phyloP scores from a whole-genome alignment of 2,329 filamentous ascomycete species.

The Onygena corvina region DNA sequence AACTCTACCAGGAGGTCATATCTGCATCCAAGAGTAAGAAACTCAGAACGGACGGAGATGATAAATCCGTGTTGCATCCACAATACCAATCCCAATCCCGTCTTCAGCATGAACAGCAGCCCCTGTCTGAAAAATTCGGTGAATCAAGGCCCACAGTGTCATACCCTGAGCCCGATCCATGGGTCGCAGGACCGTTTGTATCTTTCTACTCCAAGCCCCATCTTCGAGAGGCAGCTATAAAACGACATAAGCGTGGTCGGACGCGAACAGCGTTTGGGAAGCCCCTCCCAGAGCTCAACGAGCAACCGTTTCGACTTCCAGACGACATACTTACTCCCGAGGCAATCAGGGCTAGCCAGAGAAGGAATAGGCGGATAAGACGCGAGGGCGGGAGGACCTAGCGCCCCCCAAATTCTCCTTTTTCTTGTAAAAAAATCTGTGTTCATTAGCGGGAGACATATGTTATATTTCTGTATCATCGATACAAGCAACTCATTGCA shows the following conservation, averaged over 20 bases:
- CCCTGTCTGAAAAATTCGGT: slow-evolving; percentile 9
- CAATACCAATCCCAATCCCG: neutral
- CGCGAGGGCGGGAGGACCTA: slow-evolving; percentile 18
- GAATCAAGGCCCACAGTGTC: slow-evolving; percentile 18
- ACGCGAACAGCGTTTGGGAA: slow-evolving; percentile 70
- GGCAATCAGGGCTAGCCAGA: slow-evolving; percentile 30
- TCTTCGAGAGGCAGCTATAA: slow-evolving; percentile 67
- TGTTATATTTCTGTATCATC: too few species aligned
- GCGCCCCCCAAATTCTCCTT: neutral
- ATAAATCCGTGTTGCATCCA: neutral
- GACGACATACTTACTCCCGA: slow-evolving; percentile 42
- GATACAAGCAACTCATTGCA: too few species aligned
- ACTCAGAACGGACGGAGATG: neutral
- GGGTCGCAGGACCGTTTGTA: slow-evolving; percentile 51
- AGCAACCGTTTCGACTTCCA: slow-evolving; percentile 64
- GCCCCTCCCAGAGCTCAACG: slow-evolving; percentile 58
- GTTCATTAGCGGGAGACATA: neutral
- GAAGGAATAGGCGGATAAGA: slow-evolving; percentile 28
- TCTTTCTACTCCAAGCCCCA: slow-evolving; percentile 78
- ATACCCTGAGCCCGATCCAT: slow-evolving; percentile 17
- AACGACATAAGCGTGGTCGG: slow-evolving; percentile 55
- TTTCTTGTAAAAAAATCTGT: neutral
- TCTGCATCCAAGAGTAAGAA: slow-evolving; percentile 9
- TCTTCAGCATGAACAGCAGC: neutral
- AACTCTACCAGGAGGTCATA: slow-evolving; percentile 59